phyloP scores from a whole-genome alignment of 2,329 filamentous ascomycete species.

The Blastomyces silverae region DNA sequence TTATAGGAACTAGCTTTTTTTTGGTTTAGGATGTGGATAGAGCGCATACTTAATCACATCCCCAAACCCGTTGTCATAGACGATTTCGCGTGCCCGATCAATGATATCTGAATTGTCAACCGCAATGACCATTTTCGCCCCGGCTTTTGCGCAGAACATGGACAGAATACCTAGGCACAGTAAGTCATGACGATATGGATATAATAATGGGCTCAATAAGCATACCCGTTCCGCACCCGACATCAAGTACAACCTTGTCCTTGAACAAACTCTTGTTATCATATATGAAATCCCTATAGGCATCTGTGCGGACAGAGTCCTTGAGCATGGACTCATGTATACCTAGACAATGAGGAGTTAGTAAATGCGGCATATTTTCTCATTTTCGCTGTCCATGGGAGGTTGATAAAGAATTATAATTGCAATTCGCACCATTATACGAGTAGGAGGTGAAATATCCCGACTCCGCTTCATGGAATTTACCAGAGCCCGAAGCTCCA shows the following conservation, averaged over 20 bases:
- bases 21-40: neutral
- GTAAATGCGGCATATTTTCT: neutral
- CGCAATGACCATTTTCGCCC: slow-evolving; percentile 76
- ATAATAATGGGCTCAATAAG: slow-evolving; percentile 14
- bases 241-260: slow-evolving; percentile 80
- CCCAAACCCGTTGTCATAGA: slow-evolving; percentile 71
- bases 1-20: neutral
- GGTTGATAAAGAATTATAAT: neutral
- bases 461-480: slow-evolving; percentile 49
- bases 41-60: slow-evolving; percentile 58
- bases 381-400: neutral
- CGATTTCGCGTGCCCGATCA: slow-evolving; percentile 73
- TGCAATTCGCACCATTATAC: slow-evolving; percentile 50
- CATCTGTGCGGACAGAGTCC: slow-evolving; percentile 77
- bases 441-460: slow-evolving; percentile 61
- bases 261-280: slow-evolving; percentile 80
- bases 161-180: slow-evolving; percentile 67
- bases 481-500: slow-evolving; percentile 22
- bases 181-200: neutral
- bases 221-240: slow-evolving; percentile 69
- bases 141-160: slow-evolving; percentile 90
- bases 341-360: slow-evolving; percentile 45
- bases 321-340: slow-evolving; percentile 97
- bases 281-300: slow-evolving; percentile 93
- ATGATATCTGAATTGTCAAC: slow-evolving; percentile 92